Base-by-base conservation (phyloP, 2,329 filamentous ascomycete species). In the Lasiodiplodia hormozganensis region DNA sequence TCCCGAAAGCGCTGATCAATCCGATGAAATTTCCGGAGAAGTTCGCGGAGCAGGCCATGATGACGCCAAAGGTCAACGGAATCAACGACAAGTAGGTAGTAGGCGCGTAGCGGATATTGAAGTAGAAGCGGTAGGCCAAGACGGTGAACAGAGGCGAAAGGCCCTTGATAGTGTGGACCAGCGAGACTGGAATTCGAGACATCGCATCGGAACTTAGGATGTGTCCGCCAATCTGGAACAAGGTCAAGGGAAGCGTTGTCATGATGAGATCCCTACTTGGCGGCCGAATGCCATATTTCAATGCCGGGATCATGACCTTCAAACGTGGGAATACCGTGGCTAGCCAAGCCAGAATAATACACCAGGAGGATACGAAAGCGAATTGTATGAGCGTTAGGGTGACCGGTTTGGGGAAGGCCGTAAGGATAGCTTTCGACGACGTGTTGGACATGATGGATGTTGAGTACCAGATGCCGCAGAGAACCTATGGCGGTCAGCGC, bases 111-210 rank as follows among this genome's bases (percentile, higher is more conserved):
- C 88, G 89, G 70, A 98, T 96, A 74, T 93, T 87, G 82, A 95
- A 97, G 76, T 97, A 86, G 72, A 97, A 81, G 66, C 96, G 90
- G 78, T 99, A 99, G 65, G 96, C 96, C 67, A 97, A 80, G 52
- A 99, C 96, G 0, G 96, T 99, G 79, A 99, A 96, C 8, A 99
- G 85, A 4, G 96, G 96, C 2, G 95, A 98, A 31, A 99, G 88
- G 8, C 96, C 96, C 82, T 99, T 99, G 82, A 99, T 98, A 0
- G 96, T 99, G 81, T 99, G 96, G 3, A 99, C 96, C 43, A 99
- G 87, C 7, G 96, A 98, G 1, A 99, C 96, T 0, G 96, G 95
- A 67, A 99, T 98, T 78, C 94, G 92, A 62, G 93, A 91, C 38
- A 95, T 99, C 34, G 96, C 95, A 72, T 94, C 96, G 6, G 95